Conservation (phyloP, 208 protist species). For the Trypanosoma scelopori region DNA sequence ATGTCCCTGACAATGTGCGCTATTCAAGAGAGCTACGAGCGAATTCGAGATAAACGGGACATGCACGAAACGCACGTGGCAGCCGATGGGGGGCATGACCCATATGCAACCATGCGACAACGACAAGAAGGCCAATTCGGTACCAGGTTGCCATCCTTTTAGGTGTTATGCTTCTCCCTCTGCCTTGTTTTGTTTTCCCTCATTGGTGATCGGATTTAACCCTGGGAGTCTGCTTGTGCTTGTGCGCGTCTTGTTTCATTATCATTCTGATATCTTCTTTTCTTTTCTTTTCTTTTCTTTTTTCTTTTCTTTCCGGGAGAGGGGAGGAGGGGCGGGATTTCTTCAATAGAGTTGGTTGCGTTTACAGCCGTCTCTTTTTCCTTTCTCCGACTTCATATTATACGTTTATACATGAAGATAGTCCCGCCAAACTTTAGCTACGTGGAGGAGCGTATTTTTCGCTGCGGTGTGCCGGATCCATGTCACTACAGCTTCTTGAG, state of each 20-base stretch:
- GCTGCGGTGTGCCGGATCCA: constrained; percentile 94
- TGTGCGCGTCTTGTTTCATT: no score
- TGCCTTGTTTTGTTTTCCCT: constrained; percentile 10
- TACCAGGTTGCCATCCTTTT: constrained; percentile 56
- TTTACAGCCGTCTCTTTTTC: constrained; percentile 13
- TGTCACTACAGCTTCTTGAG: constrained; percentile 97
- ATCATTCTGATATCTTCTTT: neutral
- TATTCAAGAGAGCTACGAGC: constrained; percentile 79
- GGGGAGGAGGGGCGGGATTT: neutral
- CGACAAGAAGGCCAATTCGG: constrained; percentile 62
- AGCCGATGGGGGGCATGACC: constrained; percentile 72
- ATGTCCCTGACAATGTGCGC: constrained; percentile 83
- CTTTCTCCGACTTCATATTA: neutral
- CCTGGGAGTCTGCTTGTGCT: no score
- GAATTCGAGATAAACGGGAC: constrained; percentile 80
- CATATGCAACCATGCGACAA: constrained; percentile 67
- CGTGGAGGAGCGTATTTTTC: constrained; percentile 96
- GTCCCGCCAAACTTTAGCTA: constrained; percentile 96
- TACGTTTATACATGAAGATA: constrained; percentile 63
- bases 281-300: neutral
- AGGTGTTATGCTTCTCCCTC: constrained; percentile 23
- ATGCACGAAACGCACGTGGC: constrained; percentile 77
- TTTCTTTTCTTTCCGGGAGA: neutral
- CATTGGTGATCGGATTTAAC: neutral
- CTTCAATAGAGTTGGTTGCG: constrained; percentile 7